Evolutionary conservation across 1,139 yeast species (phyloP).

Genomic region (Protomyces inouyei): DNA sequence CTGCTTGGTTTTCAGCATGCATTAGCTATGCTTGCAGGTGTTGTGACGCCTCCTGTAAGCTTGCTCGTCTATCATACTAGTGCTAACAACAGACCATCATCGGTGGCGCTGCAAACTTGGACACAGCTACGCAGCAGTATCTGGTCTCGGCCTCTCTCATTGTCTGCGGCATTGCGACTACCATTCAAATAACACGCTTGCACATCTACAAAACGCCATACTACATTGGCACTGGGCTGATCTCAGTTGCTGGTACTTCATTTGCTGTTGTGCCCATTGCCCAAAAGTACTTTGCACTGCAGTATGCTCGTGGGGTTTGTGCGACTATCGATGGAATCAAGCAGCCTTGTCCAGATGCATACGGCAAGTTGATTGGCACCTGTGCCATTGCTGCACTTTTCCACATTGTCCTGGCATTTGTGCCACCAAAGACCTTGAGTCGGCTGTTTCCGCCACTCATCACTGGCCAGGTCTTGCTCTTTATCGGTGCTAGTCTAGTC

Average conservation of each 20-base stretch:
- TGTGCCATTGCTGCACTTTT: slow-evolving; percentile 70
- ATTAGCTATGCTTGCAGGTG: slow-evolving; percentile 85
- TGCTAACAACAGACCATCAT: slow-evolving; percentile 42
- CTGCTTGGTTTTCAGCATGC: slow-evolving; percentile 82
- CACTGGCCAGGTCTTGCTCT: slow-evolving; percentile 84
- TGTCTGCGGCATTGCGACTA: slow-evolving; percentile 66
- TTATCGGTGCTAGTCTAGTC: slow-evolving; percentile 68
- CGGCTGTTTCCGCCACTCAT: slow-evolving; percentile 80
- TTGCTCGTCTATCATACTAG: slow-evolving; percentile 54
- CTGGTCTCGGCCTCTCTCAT: slow-evolving; percentile 74
- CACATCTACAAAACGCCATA: slow-evolving; percentile 11
- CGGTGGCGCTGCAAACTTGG: slow-evolving; percentile 15
- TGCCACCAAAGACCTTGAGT: slow-evolving; percentile 67
- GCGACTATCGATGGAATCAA: slow-evolving; percentile 55
- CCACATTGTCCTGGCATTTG: slow-evolving; percentile 65
- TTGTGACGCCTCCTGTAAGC: slow-evolving; percentile 77
- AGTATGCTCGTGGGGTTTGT: slow-evolving; percentile 72
- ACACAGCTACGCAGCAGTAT: slow-evolving; percentile 46
- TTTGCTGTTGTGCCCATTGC: slow-evolving; percentile 84
- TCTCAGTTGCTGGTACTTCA: slow-evolving; percentile 84
- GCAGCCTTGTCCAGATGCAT: slow-evolving; percentile 84
- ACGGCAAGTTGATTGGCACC: slow-evolving; percentile 79
- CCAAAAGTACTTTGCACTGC: slow-evolving; percentile 65
- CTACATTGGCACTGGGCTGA: slow-evolving; percentile 70
- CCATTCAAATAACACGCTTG: slow-evolving; percentile 74